Evolutionary conservation across 768 basidiomycete species (phyloP), one percentile per base, ranked within the genome.

Genomic region (Vararia minispora): DNA sequence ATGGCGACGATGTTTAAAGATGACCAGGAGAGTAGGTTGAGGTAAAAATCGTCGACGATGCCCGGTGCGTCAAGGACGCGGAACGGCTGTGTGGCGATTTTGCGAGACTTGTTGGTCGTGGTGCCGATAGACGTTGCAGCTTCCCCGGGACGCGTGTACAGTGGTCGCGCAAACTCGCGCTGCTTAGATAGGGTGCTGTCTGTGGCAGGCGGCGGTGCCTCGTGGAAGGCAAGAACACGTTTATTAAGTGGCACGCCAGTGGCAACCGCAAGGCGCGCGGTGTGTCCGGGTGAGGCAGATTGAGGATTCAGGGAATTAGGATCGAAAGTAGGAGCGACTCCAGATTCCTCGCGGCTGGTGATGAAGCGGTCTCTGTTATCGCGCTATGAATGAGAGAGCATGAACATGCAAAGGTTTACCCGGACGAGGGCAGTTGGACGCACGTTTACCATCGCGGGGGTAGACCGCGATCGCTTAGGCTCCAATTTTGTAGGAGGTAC

Each of bases 61-160:
- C 88, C 88, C 1, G 91, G 91, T 0, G 94, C 94, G 50, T 98
- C 95, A 8, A 99, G 70, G 6, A 97, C 90, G n/a, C 90, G 74
- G 50, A 94, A 86, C 0, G 94, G 88, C 17, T 79, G 75, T 0
- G 85, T 84, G 0, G 90, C 73, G 38, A 97, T 87, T 48, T 82
- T 79, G 14, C 94, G 72, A 5, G 80, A 69, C 54, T 86, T 87
- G 47, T 74, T 72, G 0, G 77, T 78, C 0, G 66, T 60, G 2
- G 72, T 64, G 2, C 79, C 74, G 3, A 73, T 78, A 4, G 83
- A 80, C 1, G 75, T 67, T 1, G 77, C 64, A 17, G 84, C 56
- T 1, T 75, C 64, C 0, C 78, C 75, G 0, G 74, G 72, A 9
- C 80, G 73, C 6, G 78, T 74, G 47, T 83, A 86, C 8, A 86